Percentiles rank a stretch among this genome's conserved stretches.
Evolutionary conservation across 2,329 filamentous ascomycete species (phyloP).

Genomic region (Pleoardoris graminearum): DNA sequence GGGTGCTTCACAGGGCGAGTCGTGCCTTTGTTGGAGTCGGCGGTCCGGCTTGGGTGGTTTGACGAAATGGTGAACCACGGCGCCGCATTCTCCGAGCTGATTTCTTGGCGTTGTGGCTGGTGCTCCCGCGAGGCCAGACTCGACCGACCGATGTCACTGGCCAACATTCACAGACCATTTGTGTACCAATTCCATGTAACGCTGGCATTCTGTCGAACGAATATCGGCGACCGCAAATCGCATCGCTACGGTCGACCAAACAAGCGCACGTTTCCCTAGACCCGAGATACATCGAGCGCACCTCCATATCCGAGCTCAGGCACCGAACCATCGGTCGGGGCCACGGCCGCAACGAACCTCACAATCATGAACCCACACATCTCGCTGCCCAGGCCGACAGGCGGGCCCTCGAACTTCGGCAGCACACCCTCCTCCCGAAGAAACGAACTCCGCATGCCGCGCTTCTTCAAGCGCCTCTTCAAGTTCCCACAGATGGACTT

Average conservation of each 20-base stretch:
- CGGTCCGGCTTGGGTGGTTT: background rate
- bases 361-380: constrained; percentile 62
- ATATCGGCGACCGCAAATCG: background rate
- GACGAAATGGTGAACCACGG: background rate
- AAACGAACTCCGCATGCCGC: constrained; percentile 63
- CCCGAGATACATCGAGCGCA: background rate
- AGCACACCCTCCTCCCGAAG: constrained; percentile 54
- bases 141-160: constrained; percentile 1
- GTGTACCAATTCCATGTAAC: background rate
- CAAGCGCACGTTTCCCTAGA: background rate
- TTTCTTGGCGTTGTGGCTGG: constrained; percentile 17
- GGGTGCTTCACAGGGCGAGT: constrained; percentile 1
- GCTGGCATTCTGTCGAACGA: background rate
- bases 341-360: background rate
- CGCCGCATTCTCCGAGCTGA: constrained; percentile 1
- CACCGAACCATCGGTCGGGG: background rate
- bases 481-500: constrained; percentile 77
- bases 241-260: background rate
- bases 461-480: constrained; percentile 70
- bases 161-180: background rate
- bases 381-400: constrained; percentile 62
- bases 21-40: constrained; percentile 1
- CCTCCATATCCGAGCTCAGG: constrained; percentile 1
- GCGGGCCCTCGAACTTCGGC: constrained; percentile 57
- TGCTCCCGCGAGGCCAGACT: constrained; percentile 5